Percentiles rank a stretch among this genome's conserved stretches.
These are phyloP conservation scores for Acacia pycnantha DNA, from an alignment of 331 rosid genomes.

Conservation along the genomic window DNA sequence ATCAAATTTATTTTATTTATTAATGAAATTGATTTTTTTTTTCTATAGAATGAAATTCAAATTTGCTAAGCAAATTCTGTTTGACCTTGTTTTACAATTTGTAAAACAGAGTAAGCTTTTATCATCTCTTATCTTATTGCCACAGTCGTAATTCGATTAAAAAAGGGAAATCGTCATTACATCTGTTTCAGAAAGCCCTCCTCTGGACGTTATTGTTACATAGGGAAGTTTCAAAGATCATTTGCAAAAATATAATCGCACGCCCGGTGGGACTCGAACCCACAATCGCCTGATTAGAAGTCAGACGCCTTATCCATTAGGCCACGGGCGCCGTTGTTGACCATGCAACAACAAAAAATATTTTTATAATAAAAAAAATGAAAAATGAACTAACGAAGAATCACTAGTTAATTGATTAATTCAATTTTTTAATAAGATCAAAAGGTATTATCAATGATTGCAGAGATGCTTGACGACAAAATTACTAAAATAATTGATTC, in stretches of 20 bases:
- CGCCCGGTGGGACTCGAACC: constrained; percentile 78
- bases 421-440: neutral
- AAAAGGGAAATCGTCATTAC: neutral
- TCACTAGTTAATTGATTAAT: neutral
- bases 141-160: neutral
- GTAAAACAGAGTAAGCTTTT: too few relatives aligned
- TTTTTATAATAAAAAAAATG: too few relatives aligned
- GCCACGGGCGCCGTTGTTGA: constrained; percentile 28
- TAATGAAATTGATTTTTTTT: too few relatives aligned
- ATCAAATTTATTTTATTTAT: too few relatives aligned
- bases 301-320: constrained; percentile 68
- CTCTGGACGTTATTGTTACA: too few relatives aligned
- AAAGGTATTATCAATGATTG: neutral
- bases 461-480: neutral
- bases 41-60: too few relatives aligned
- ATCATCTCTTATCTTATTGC: too few relatives aligned
- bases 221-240: neutral
- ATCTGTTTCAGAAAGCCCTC: neutral
- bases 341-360: fast-evolving
- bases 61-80: too few relatives aligned
- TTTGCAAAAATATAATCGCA: neutral
- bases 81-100: too few relatives aligned
- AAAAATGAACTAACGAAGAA: neutral
- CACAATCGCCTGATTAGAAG: constrained; percentile 72
- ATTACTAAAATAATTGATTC: neutral